Conservation (phyloP, 23 red algal genomes). For the Gracilariopsis chorda region DNA sequence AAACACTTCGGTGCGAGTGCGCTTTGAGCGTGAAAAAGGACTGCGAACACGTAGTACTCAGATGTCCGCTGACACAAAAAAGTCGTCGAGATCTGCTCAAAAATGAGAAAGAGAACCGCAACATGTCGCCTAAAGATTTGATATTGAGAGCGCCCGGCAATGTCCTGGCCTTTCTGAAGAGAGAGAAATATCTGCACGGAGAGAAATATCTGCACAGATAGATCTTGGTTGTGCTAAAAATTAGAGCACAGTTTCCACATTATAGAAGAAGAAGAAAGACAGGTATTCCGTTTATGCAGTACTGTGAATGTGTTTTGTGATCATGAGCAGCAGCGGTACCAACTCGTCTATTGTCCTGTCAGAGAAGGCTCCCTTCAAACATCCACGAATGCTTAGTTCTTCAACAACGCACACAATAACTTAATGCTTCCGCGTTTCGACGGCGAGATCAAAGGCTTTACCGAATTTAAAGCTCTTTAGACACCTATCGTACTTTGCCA, state of each 20-base stretch:
- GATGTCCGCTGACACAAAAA: background rate
- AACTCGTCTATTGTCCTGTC: conserved; percentile 23
- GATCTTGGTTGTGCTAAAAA: background rate
- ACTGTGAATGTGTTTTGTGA: conserved; percentile 47
- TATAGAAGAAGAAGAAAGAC: conserved; percentile 48
- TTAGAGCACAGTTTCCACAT: background rate
- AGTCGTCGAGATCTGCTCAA: background rate
- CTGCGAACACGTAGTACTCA: background rate
- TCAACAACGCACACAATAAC: conserved; percentile 75
- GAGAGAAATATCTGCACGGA: background rate
- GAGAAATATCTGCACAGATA: no score
- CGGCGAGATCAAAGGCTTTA: conserved; percentile 67
- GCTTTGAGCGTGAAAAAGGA: background rate
- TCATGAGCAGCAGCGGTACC: conserved; percentile 48
- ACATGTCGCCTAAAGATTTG: background rate
- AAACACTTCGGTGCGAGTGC: background rate
- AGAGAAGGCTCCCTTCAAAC: conserved; percentile 57
- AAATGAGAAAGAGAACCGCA: background rate
- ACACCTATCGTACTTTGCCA: conserved; percentile 48
- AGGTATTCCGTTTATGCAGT: conserved; percentile 52
- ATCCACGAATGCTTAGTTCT: conserved; percentile 70
- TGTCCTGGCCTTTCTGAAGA: background rate
- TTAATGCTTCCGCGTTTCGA: conserved; percentile 21
- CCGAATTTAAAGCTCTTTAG: conserved; percentile 65
- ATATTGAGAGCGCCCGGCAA: background rate